Percentiles rank a stretch among this genome's conserved stretches.
phyloP scores from a whole-genome alignment of 805 yeast species.

The Metschnikowia similis region DNA sequence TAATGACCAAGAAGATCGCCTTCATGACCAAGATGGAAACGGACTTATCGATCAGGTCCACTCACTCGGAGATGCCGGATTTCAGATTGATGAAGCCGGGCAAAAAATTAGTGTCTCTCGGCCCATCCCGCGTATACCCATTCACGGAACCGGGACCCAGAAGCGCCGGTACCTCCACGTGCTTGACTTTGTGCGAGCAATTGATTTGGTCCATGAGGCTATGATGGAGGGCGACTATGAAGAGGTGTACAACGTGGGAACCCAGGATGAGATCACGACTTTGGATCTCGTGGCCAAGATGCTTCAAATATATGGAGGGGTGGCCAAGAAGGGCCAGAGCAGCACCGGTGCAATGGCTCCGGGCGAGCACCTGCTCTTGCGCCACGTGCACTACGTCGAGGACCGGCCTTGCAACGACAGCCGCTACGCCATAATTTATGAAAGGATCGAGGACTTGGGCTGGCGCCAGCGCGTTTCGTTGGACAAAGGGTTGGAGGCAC shows the following conservation, averaged over 20 bases:
- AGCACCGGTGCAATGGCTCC: neutral
- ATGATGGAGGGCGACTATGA: neutral
- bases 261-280: slow-evolving; percentile 12
- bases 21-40: too few species aligned
- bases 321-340: neutral
- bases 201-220: slow-evolving; percentile 25
- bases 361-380: neutral
- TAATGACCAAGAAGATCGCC: too few species aligned
- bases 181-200: slow-evolving; percentile 37
- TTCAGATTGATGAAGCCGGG: too few species aligned
- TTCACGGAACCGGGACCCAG: slow-evolving; percentile 49
- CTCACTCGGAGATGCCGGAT: too few species aligned
- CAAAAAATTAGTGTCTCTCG: too few species aligned
- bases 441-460: slow-evolving; percentile 25
- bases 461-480: slow-evolving; percentile 27
- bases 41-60: too few species aligned
- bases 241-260: slow-evolving; percentile 23
- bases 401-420: slow-evolving; percentile 34
- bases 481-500: slow-evolving; percentile 19
- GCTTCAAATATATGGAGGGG: slow-evolving; percentile 7
- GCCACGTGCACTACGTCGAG: slow-evolving; percentile 20
- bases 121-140: slow-evolving; percentile 21
- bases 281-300: slow-evolving; percentile 21
- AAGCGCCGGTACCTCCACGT: slow-evolving; percentile 44
- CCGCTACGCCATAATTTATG: slow-evolving; percentile 22